Base-by-base conservation (phyloP, 2,329 filamentous ascomycete species). In the Botrytis paeoniae region DNA sequence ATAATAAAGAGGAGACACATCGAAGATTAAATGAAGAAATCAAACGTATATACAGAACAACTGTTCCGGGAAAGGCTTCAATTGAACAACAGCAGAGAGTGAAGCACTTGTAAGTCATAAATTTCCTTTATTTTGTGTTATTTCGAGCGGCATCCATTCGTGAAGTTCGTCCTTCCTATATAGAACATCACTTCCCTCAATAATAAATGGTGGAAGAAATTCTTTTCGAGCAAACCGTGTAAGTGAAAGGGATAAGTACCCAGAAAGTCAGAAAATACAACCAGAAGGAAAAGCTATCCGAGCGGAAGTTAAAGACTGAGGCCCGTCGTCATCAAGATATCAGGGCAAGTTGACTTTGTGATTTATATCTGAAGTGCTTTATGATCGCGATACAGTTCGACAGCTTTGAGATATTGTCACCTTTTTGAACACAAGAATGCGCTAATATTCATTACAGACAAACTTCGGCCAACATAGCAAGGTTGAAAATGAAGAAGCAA, bases 41-140 rank as follows among this genome's bases (percentile, higher is more conserved):
- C 48, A 74, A 68, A 32, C 65, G 73, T 14, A 77, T 80, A 6
- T 80, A 79, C 59, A 78, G 76, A 63, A 74, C 72, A 22, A 75
- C 57, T 12, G 76, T 81, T 16, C 81, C 80, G 1, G 80, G 80
- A 0, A 70, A 78, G 8, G 80, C 80, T 6, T 75, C 87, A 77
- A 84, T 84, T 81, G 87, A 86, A 79, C 85, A 89, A 74, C 85
- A 84, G 74, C 84, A 86, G 75, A 85, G 85, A 65, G 85, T 88
- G 69, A 85, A 87, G 59, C 83, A 77, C 41, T 64, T 80, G 80
- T 81, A 78, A 78, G 80, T 72, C 63, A 66, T 32, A 22, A 18
- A 14, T 57, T 70, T 68, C 39, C 35, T 37, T 37, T 2, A 32
- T 59, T 51, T 54, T 32, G 32, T 69, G 64, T 41, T 18, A 1